Percentiles rank a stretch among this genome's conserved stretches.
Conservation (phyloP, 139 green algal genomes). For the Ettlia oleoabundans region DNA sequence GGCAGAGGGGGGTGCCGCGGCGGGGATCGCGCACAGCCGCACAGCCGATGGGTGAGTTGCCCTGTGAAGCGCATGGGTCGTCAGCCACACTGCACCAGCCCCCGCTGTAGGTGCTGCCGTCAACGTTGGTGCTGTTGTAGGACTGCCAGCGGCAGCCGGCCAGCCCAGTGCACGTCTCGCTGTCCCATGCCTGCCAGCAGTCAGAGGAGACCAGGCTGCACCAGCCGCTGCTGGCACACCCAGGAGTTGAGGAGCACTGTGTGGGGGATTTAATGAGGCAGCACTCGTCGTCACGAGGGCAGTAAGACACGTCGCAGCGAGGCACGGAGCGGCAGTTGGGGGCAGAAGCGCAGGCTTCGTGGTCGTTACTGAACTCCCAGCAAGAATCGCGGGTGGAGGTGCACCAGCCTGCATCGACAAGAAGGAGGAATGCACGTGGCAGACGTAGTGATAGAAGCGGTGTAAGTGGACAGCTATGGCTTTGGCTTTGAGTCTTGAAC, state of each 20-base stretch:
- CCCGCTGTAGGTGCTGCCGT: neutral
- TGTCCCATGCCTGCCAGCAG: neutral
- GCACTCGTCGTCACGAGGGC: neutral
- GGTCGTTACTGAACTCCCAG: neutral
- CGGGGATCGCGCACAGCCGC: neutral
- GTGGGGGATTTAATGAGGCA: neutral
- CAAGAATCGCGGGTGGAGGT: neutral
- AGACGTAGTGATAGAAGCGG: neutral
- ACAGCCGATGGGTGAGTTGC: neutral
- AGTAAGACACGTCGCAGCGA: conserved; percentile 12
- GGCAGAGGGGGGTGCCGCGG: neutral
- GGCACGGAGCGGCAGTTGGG: conserved; percentile 12
- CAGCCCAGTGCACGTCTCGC: neutral
- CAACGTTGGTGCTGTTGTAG: neutral
- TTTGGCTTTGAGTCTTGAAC: no score
- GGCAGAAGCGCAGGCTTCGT: neutral
- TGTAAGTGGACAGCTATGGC: no score
- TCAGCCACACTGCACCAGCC: conserved; percentile 4
- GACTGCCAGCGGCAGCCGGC: conserved; percentile 1
- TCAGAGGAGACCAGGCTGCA: neutral
- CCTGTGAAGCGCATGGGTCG: neutral
- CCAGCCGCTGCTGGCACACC: neutral
- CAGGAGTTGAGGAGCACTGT: neutral
- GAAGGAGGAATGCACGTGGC: neutral
- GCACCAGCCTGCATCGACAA: conserved; percentile 10